These are phyloP conservation scores for Trichoderma guizhouense DNA, from an alignment of 2,329 filamentous ascomycete species.

Conservation along the genomic window DNA sequence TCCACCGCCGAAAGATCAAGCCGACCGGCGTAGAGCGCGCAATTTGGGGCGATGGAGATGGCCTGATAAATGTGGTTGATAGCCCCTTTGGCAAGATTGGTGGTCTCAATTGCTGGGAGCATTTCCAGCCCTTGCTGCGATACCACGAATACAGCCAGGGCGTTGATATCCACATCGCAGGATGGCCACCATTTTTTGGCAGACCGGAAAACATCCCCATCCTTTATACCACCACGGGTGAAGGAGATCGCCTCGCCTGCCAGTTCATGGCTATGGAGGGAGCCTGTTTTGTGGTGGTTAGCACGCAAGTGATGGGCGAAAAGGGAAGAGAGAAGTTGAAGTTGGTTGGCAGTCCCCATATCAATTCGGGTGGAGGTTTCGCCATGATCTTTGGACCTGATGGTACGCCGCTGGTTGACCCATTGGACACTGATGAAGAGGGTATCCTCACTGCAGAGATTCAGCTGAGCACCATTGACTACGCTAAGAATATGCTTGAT, in stretches of 20 bases:
- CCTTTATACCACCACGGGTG: not conserved
- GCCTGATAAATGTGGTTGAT: slow-evolving; percentile 36
- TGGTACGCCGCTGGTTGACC: slow-evolving; percentile 43
- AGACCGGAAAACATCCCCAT: not conserved
- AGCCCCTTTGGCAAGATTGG: slow-evolving; percentile 48
- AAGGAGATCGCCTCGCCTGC: not conserved
- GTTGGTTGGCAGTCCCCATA: not conserved
- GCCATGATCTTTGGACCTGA: slow-evolving; percentile 52
- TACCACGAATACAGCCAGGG: not conserved
- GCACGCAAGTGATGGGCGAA: not conserved
- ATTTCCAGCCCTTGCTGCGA: slow-evolving; percentile 30
- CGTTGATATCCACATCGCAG: not conserved
- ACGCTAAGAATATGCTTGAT: slow-evolving; percentile 37
- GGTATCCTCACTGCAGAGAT: slow-evolving; percentile 48
- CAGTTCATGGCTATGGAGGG: slow-evolving; percentile 2
- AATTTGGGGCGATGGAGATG: slow-evolving; percentile 51
- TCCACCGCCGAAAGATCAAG: slow-evolving; percentile 46
- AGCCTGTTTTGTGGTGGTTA: not conserved
- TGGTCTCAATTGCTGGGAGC: slow-evolving; percentile 52
- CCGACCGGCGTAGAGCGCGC: slow-evolving; percentile 44
- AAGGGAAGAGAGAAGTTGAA: not conserved
- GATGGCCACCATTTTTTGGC: not conserved
- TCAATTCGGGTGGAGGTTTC: slow-evolving; percentile 41
- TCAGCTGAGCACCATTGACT: slow-evolving; percentile 39
- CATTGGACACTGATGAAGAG: slow-evolving; percentile 39